Percentiles rank a stretch among this genome's conserved stretches.
Conservation (phyloP, 768 basidiomycete species). For the Mycena amicta region DNA sequence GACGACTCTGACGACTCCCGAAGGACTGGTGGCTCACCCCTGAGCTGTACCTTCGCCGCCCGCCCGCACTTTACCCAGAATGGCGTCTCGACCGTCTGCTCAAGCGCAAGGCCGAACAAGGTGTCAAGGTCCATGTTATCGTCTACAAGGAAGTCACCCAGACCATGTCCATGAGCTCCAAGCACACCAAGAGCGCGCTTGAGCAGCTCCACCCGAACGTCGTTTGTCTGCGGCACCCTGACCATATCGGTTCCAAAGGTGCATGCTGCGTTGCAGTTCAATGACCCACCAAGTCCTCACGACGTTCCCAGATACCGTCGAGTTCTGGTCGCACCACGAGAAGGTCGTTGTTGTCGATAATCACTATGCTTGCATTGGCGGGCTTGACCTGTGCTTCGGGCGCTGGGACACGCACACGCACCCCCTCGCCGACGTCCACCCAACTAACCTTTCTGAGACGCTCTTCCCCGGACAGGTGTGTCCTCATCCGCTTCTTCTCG, state of each 20-base stretch:
- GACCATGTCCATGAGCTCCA: constrained; percentile 87
- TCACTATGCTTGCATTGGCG: constrained; percentile 84
- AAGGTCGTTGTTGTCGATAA: constrained; percentile 92
- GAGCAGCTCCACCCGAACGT: constrained; percentile 89
- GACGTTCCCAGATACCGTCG: constrained; percentile 60
- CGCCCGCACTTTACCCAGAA: constrained; percentile 80
- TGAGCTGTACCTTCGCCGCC: constrained; percentile 92
- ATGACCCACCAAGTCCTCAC: not conserved
- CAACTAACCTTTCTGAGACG: constrained; percentile 77
- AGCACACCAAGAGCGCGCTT: constrained; percentile 84
- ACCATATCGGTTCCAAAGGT: constrained; percentile 85
- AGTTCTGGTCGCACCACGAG: constrained; percentile 94
- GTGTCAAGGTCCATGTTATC: constrained; percentile 88
- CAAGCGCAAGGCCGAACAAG: constrained; percentile 86
- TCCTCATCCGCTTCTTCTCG: constrained; percentile 23
- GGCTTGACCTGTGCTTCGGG: constrained; percentile 94
- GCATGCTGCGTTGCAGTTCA: constrained; percentile 7
- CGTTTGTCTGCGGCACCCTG: constrained; percentile 86
- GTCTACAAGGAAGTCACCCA: constrained; percentile 97
- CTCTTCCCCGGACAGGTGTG: constrained; percentile 73
- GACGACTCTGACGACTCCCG: not conserved
- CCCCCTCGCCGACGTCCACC: constrained; percentile 91
- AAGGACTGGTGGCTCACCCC: constrained; percentile 95
- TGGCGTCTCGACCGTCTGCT: constrained; percentile 89
- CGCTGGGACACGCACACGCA: constrained; percentile 94